Conservation (phyloP, 257 asterid species). For the Solanum dulcamara region DNA sequence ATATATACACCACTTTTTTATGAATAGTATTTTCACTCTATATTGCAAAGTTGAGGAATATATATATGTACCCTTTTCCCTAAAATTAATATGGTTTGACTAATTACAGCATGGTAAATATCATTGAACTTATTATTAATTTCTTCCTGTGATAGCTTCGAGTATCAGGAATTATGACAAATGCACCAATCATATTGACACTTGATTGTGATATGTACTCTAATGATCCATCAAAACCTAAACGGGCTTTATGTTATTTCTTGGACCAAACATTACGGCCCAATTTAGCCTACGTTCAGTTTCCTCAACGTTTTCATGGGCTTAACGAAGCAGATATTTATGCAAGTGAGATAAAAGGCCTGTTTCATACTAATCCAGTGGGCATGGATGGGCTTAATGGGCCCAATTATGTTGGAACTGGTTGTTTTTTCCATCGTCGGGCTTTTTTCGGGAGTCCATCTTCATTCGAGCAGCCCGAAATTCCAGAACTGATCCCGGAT, state of each 20-base stretch:
- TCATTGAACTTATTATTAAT: not conserved
- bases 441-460: constrained; percentile 54
- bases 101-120: too few relatives aligned
- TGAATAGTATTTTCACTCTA: not conserved
- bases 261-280: constrained; percentile 21
- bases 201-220: constrained; percentile 82
- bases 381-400: constrained; percentile 72
- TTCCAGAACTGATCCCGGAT: constrained; percentile 31
- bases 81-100: not conserved
- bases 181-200: constrained; percentile 57
- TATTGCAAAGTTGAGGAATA: not conserved
- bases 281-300: constrained; percentile 49
- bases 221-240: constrained; percentile 50
- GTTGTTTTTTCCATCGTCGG: constrained; percentile 56
- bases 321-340: constrained; percentile 52
- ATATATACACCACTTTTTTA: too few relatives aligned
- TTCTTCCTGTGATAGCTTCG: constrained; percentile 33
- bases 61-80: not conserved
- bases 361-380: constrained; percentile 30
- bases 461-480: constrained; percentile 20
- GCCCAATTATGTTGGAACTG: constrained; percentile 57
- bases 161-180: constrained; percentile 57
- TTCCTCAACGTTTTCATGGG: constrained; percentile 61
- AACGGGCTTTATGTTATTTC: constrained; percentile 33
- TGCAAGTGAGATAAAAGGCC: constrained; percentile 36